Evolutionary conservation across 164 flowering plant genomes (phyloP).

Genomic region (Tetrastigma voinierianum): DNA sequence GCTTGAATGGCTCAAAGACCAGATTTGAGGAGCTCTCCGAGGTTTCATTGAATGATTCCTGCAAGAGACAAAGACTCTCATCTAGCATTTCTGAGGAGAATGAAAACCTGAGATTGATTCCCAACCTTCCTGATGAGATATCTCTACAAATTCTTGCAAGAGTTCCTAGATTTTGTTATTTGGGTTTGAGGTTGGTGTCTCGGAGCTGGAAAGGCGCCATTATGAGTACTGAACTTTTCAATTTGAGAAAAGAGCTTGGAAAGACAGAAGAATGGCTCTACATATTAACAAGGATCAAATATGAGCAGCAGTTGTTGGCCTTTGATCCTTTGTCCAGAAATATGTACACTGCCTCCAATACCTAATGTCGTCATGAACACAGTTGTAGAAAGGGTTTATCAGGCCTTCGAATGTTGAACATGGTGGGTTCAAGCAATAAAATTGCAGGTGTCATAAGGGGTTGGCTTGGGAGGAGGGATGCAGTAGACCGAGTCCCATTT

Average conservation of each 20-base stretch:
- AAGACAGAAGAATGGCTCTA: slow-evolving; percentile 83
- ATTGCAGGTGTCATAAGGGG: slow-evolving; percentile 60
- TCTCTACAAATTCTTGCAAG: slow-evolving; percentile 82
- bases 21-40: slow-evolving; percentile 25
- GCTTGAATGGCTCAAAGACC: slow-evolving; percentile 42
- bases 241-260: slow-evolving; percentile 61
- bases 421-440: slow-evolving; percentile 43
- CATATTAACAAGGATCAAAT: slow-evolving; percentile 55
- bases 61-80: slow-evolving; percentile 72
- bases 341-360: slow-evolving; percentile 80
- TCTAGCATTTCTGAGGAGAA: slow-evolving; percentile 31
- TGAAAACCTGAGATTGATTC: slow-evolving; percentile 60
- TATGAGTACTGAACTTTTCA: slow-evolving; percentile 51
- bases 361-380: slow-evolving; percentile 49
- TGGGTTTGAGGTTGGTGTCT: slow-evolving; percentile 58
- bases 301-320: slow-evolving; percentile 64
- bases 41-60: slow-evolving; percentile 29
- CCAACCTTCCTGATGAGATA: slow-evolving; percentile 85
- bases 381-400: slow-evolving; percentile 36
- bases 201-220: slow-evolving; percentile 62
- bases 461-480: slow-evolving; percentile 70
- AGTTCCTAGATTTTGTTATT: slow-evolving; percentile 58
- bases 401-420: slow-evolving; percentile 45
- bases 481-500: slow-evolving; percentile 53
- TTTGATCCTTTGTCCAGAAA: slow-evolving; percentile 57